phyloP scores from a whole-genome alignment of 1,284 basidiomycete genomes.

The Leccinum fuscescens region DNA sequence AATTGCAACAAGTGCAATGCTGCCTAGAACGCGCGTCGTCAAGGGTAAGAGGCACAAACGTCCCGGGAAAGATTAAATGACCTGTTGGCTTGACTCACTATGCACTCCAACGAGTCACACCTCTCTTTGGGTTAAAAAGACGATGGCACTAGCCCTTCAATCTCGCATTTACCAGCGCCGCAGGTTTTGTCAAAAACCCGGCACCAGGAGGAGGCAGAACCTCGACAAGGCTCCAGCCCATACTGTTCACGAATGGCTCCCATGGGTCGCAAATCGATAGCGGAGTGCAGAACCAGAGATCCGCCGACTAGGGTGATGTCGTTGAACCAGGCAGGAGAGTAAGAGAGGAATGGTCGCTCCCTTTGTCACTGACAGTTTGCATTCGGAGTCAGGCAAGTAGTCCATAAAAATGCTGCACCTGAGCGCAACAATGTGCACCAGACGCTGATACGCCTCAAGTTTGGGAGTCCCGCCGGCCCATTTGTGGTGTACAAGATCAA shows the following conservation, averaged over 20 bases:
- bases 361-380: too few relatives aligned
- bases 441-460: too few relatives aligned
- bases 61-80: neutral
- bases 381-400: too few relatives aligned
- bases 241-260: neutral
- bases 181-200: neutral
- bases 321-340: neutral
- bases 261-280: neutral
- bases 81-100: neutral
- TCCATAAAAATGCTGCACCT: too few relatives aligned
- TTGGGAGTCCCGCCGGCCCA: neutral
- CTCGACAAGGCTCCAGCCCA: neutral
- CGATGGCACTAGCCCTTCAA: neutral
- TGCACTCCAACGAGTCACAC: too few relatives aligned
- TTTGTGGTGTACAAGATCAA: neutral
- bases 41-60: neutral
- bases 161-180: neutral
- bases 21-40: neutral
- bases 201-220: neutral
- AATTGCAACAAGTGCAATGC: neutral
- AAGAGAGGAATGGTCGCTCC: too few relatives aligned
- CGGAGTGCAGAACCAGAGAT: neutral
- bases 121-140: neutral
- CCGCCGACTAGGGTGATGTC: neutral
- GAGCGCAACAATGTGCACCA: too few relatives aligned